Percentiles rank a stretch among this genome's conserved stretches.
phyloP scores from a whole-genome alignment of 495 filamentous ascomycete genomes.

The Lepraria neglecta region DNA sequence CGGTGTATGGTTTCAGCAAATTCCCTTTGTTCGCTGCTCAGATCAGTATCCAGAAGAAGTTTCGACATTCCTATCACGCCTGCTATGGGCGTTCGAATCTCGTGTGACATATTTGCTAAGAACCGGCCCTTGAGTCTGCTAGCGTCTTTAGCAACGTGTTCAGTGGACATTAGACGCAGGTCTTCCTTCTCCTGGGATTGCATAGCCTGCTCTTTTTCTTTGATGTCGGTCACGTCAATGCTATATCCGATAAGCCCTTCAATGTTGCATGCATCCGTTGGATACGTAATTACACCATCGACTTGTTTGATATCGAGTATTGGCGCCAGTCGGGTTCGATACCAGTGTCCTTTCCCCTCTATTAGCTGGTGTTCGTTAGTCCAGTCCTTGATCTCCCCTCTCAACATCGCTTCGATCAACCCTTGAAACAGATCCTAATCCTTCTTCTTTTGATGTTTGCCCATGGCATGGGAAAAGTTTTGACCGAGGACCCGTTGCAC shows the following conservation, averaged over 20 bases:
- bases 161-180: constrained; percentile 54
- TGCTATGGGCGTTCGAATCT: constrained; percentile 75
- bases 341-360: constrained; percentile 49
- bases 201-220: constrained; percentile 50
- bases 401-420: constrained; percentile 52
- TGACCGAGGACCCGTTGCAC: constrained; percentile 45
- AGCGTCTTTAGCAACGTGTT: constrained; percentile 62
- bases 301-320: constrained; percentile 43
- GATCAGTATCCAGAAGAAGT: constrained; percentile 58
- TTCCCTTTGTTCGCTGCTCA: constrained; percentile 64
- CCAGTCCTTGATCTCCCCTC: constrained; percentile 45
- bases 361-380: constrained; percentile 44
- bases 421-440: constrained; percentile 42
- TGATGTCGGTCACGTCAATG: constrained; percentile 63
- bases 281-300: constrained; percentile 33
- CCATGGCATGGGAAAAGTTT: constrained; percentile 55
- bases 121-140: constrained; percentile 63
- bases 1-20: constrained; percentile 72
- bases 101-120: constrained; percentile 80
- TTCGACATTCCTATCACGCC: constrained; percentile 73
- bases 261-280: constrained; percentile 40
- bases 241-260: constrained; percentile 63
- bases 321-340: constrained; percentile 58
- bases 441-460: constrained; percentile 29
- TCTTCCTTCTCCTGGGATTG: constrained; percentile 56